A percentile compares a stretch with the other conserved stretches of the same genome.
phyloP scores from a whole-genome alignment of 208 protist genomes.

The Trypanosoma scelopori region DNA sequence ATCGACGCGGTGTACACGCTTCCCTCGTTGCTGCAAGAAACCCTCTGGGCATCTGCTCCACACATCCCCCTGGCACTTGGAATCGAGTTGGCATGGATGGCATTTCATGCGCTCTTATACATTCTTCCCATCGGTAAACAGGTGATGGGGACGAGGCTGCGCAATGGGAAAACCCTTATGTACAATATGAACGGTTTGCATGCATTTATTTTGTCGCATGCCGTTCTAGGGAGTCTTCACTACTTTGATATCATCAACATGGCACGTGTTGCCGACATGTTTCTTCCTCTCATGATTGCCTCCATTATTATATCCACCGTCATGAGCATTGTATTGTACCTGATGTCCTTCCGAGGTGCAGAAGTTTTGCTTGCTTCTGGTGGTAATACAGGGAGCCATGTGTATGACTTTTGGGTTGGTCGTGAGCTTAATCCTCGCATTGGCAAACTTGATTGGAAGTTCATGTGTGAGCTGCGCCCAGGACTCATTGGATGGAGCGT shows the following conservation, averaged over 20 bases:
- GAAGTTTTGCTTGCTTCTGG: conserved; percentile 67
- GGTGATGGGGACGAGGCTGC: conserved; percentile 59
- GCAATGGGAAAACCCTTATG: conserved; percentile 57
- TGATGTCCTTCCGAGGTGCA: conserved; percentile 57
- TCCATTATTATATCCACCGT: conserved; percentile 62
- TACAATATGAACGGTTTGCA: conserved; percentile 88
- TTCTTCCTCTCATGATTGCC: conserved; percentile 67
- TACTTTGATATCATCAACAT: conserved; percentile 45
- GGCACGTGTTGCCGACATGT: conserved; percentile 52
- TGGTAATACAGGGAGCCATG: conserved; percentile 81
- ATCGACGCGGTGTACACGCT: conserved; percentile 28
- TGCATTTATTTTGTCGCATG: conserved; percentile 67
- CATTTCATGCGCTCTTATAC: conserved; percentile 69
- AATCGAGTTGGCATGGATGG: conserved; percentile 66
- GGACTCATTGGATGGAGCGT: conserved; percentile 96
- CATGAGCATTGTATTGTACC: conserved; percentile 72
- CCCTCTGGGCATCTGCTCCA: conserved; percentile 29
- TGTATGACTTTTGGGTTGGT: conserved; percentile 97
- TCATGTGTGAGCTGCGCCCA: conserved; percentile 95
- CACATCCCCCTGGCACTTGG: conserved; percentile 48
- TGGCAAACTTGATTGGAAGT: conserved; percentile 94
- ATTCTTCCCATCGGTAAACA: conserved; percentile 58
- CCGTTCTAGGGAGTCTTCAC: conserved; percentile 46
- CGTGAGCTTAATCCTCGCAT: conserved; percentile 94
- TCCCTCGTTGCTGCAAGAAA: conserved; percentile 10